Conservation (phyloP, 768 basidiomycete species). For the Leucocoprinus leucothites region DNA sequence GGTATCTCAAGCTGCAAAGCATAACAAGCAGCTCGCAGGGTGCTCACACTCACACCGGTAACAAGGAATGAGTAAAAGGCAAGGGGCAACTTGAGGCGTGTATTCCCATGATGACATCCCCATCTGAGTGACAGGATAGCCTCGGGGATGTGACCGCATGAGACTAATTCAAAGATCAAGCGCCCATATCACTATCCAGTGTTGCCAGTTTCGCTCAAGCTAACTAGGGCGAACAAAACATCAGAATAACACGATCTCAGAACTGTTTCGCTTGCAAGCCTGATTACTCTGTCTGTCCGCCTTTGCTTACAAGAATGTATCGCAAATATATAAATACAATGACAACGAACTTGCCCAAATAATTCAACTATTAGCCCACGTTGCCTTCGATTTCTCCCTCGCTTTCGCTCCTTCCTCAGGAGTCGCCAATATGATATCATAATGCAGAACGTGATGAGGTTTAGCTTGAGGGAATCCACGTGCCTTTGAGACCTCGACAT, state of each 20-base stretch:
- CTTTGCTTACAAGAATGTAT: too few species aligned
- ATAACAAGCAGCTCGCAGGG: conserved; percentile 5
- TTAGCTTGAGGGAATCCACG: conserved; percentile 47
- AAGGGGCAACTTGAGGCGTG: not conserved
- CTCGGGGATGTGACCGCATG: not conserved
- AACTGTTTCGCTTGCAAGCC: too few species aligned
- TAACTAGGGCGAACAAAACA: not conserved
- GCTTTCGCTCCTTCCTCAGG: conserved; percentile 33
- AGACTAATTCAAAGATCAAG: not conserved
- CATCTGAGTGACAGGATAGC: conserved; percentile 2
- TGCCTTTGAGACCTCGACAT: conserved; percentile 50
- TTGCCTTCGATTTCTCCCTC: conserved; percentile 19
- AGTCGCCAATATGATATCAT: conserved; percentile 41
- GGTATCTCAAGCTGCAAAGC: not conserved
- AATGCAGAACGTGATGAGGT: conserved; percentile 34
- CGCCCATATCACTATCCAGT: not conserved
- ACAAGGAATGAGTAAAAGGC: not conserved
- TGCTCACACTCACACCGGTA: conserved; percentile 1
- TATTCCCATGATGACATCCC: conserved; percentile 7
- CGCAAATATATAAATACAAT: too few species aligned
- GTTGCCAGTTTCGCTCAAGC: not conserved
- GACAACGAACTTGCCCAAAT: too few species aligned
- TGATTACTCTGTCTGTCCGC: too few species aligned
- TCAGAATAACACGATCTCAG: too few species aligned
- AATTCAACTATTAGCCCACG: not conserved